Base-by-base conservation (phyloP, 106 monocot genomes). In the Gastrodia elata region DNA sequence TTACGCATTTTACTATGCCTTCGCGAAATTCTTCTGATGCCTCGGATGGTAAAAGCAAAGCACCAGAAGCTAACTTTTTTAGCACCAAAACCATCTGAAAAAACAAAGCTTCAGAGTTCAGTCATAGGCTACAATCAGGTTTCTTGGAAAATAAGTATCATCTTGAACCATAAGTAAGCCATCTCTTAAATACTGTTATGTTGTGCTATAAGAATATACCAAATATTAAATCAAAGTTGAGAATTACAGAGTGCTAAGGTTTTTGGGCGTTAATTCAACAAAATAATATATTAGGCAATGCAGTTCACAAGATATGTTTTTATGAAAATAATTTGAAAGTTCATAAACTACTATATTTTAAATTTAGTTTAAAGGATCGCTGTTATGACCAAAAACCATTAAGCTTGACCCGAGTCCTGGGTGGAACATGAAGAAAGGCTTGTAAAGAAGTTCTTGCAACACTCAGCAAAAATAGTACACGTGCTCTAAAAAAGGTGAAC, bases 21-120 rank as follows among this genome's bases (percentile, higher is more conserved):
- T 78, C 81, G 61, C 90, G 93, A 64, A 97, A 97, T 75, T 92
- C 90, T 65, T 97, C 97, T 37, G 90, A 72, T 41, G 86, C 86
- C 73, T 88, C 86, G 38, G 79, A 83, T 76, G 90, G 84, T 48
- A 90, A 86, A 68, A 97, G 90, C 84, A 93, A 77, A 39, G 97
- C 97, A 30, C 90, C 97, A 55, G 68, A 68, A 39, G 90, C 76
- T 69, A 97, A 64, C 39, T 97, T 97, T 75, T 97, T 93, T 65
- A 97, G 74, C 82, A 97, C 74, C 55, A 78, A 73, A 69, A 86
- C 83, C 97, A 97, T 90, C 90, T 97, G 80, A 30, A 81, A 74
- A 71, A 79, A 55, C 16, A 28, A 52, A 38, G 10, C 5, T 22
- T 46, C 41, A 79, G 25, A 67, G 33, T 34, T 72, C 64, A 65